phyloP scores from a whole-genome alignment of 1,139 yeast species.

The Saccharomyces hybrid region DNA sequence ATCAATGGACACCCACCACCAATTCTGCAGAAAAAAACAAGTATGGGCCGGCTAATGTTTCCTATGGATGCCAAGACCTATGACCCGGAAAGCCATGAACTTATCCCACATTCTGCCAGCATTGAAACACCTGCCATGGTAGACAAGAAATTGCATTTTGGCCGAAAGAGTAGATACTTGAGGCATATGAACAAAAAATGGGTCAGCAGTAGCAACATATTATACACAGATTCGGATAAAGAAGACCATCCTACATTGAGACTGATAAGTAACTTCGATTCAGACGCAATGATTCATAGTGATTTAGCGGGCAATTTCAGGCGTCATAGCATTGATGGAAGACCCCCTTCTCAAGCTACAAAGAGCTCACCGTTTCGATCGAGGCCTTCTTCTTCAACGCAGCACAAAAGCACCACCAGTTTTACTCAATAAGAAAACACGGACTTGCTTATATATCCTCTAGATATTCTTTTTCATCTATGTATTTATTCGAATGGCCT shows the following conservation, averaged over 20 bases:
- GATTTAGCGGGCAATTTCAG: not conserved
- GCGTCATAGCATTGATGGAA: not conserved
- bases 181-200: not conserved
- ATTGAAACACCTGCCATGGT: not conserved
- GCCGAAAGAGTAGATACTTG: not conserved
- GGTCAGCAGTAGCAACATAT: not conserved
- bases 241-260: not conserved
- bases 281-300: not conserved
- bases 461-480: not conserved
- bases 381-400: not conserved
- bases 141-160: not conserved
- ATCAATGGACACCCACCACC: constrained; percentile 2
- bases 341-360: not conserved
- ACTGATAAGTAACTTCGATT: not conserved
- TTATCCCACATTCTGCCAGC: not conserved
- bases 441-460: not conserved
- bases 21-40: constrained; percentile 4
- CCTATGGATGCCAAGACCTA: constrained; percentile 4
- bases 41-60: constrained; percentile 1
- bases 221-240: not conserved
- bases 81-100: not conserved
- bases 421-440: not conserved
- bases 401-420: not conserved
- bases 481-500: not conserved
- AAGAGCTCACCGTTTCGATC: not conserved